Conservation (phyloP, 1,139 yeast genomes). For the Scheffersomyces titani region DNA sequence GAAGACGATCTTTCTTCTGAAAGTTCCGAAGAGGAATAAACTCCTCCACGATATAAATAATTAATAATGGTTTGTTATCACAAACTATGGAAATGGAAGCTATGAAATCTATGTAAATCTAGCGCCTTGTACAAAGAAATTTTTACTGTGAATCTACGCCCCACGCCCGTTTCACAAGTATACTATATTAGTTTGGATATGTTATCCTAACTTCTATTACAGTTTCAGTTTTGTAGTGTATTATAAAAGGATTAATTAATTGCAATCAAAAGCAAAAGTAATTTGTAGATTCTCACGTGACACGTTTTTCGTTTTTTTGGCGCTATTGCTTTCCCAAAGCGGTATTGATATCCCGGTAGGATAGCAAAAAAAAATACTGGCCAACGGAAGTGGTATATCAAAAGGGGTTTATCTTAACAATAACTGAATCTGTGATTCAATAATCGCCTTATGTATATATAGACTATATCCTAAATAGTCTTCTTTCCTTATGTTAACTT, state of each 20-base stretch:
- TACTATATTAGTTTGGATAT: not conserved
- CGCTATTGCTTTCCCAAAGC: not conserved
- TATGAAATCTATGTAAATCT: not conserved
- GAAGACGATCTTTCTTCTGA: constrained; percentile 48
- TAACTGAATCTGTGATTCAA: not conserved
- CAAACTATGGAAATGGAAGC: not conserved
- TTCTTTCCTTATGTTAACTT: not conserved
- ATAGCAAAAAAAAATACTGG: not conserved
- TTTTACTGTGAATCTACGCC: not conserved
- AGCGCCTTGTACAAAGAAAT: not conserved
- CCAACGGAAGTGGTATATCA: not conserved
- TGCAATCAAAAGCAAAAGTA: not conserved
- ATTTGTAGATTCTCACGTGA: not conserved
- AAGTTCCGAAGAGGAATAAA: constrained; percentile 67
- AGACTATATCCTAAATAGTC: not conserved
- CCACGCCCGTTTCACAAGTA: not conserved
- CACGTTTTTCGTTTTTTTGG: not conserved
- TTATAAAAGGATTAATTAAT: constrained; percentile 1
- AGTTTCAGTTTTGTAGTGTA: constrained; percentile 8
- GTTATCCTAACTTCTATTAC: constrained; percentile 1
- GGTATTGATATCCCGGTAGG: not conserved
- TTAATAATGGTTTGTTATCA: not conserved
- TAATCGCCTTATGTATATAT: not conserved
- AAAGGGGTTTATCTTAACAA: not conserved
- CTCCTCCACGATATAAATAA: not conserved